phyloP scores from a whole-genome alignment of 2,329 filamentous ascomycete genomes.

The Mycogone perniciosa region DNA sequence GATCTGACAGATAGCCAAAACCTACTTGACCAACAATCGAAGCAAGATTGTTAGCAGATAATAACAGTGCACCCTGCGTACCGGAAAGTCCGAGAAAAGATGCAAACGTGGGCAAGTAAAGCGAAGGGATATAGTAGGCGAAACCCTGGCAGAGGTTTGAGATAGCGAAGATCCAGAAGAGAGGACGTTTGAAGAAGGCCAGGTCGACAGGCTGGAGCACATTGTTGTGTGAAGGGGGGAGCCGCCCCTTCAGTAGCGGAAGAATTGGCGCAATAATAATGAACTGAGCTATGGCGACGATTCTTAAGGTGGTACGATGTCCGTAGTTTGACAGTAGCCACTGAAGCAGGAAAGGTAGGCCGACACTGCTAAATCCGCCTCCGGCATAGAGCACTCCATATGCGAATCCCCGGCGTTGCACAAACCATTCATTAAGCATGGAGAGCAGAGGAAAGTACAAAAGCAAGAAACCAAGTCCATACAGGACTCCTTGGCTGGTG shows the following conservation, averaged over 20 bases:
- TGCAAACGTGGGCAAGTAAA: constrained; percentile 56
- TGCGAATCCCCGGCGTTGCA: constrained; percentile 50
- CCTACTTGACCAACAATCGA: constrained; percentile 52
- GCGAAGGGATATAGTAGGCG: constrained; percentile 58
- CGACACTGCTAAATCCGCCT: constrained; percentile 44
- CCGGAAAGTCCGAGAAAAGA: constrained; percentile 40
- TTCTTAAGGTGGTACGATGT: constrained; percentile 45
- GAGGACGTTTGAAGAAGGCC: constrained; percentile 45
- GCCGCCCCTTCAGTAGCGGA: constrained; percentile 49
- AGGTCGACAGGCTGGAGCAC: constrained; percentile 36
- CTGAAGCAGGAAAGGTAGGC: constrained; percentile 45
- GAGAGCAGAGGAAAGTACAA: constrained; percentile 50
- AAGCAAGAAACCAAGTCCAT: constrained; percentile 50
- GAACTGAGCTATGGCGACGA: constrained; percentile 46
- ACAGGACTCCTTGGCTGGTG: constrained; percentile 54
- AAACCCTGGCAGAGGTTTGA: constrained; percentile 54
- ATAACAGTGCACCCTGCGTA: constrained; percentile 47
- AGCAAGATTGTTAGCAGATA: constrained; percentile 54
- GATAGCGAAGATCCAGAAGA: constrained; percentile 51
- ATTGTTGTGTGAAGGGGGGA: constrained; percentile 35
- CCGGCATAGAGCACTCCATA: constrained; percentile 59
- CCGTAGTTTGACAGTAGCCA: constrained; percentile 44
- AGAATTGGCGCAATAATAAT: constrained; percentile 47
- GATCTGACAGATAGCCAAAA: constrained; percentile 53
- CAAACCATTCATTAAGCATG: constrained; percentile 59